Conservation (phyloP, 129 eudicot genomes). For the Flaveria bidentis region DNA sequence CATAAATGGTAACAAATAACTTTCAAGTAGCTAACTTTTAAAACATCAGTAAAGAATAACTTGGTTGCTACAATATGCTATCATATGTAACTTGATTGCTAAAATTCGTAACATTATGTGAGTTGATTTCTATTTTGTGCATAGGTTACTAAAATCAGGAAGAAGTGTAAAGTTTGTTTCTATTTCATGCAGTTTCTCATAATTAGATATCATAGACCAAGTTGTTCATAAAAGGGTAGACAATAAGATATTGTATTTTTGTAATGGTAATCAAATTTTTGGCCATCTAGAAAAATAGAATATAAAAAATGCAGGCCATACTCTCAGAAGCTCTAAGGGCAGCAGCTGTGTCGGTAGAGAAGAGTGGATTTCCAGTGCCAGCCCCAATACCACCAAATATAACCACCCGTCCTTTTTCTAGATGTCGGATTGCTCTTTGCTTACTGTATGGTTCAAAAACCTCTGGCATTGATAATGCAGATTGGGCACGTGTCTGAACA, state of each 20-base stretch:
- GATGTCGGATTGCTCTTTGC: slow-evolving; percentile 79
- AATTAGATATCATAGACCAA: slow-evolving; percentile 10
- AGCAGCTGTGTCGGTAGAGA: slow-evolving; percentile 85
- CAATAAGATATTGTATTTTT: background rate
- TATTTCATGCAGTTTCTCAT: background rate
- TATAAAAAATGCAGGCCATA: slow-evolving; percentile 28
- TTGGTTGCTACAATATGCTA: background rate
- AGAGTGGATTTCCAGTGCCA: slow-evolving; percentile 86
- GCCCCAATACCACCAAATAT: slow-evolving; percentile 95
- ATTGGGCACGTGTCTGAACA: slow-evolving; percentile 71
- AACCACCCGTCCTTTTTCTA: slow-evolving; percentile 89
- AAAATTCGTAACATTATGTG: background rate
- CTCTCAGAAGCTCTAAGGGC: slow-evolving; percentile 95
- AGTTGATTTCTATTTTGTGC: background rate
- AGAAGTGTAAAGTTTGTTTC: background rate
- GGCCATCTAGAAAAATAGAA: background rate
- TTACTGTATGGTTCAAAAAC: slow-evolving; percentile 78
- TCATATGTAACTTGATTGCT: background rate
- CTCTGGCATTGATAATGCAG: slow-evolving; percentile 76
- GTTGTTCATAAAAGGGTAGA: background rate
- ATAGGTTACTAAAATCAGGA: background rate
- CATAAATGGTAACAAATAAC: background rate
- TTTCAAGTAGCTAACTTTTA: background rate
- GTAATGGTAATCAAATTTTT: background rate
- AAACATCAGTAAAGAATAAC: background rate